phyloP scores from a whole-genome alignment of 2,329 filamentous ascomycete genomes.

The Akanthomyces dipterigenus region DNA sequence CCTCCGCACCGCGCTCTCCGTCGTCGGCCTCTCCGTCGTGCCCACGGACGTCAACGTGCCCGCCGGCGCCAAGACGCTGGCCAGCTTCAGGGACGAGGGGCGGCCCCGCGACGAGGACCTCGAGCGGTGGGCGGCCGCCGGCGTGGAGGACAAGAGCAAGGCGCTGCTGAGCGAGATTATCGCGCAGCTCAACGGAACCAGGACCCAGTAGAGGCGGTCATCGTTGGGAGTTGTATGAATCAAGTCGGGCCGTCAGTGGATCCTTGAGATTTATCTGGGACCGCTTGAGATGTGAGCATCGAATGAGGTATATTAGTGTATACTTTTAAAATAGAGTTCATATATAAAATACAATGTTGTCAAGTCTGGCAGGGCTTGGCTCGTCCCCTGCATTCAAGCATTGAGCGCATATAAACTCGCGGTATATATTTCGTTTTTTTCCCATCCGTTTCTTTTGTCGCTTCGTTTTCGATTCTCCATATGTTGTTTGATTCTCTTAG shows the following conservation, averaged over 20 bases:
- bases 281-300: not conserved
- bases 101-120: conserved; percentile 4
- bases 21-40: not conserved
- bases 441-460: no score
- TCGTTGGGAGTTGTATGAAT: no score
- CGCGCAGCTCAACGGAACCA: not conserved
- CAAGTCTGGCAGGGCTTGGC: no score
- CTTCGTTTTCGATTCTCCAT: no score
- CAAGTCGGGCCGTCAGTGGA: not conserved
- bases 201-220: not conserved
- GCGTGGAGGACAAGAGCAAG: not conserved
- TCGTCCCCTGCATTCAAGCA: no score
- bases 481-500: no score
- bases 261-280: not conserved
- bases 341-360: no score
- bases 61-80: conserved; percentile 5
- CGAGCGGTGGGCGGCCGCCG: conserved; percentile 2
- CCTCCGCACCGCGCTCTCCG: conserved; percentile 1
- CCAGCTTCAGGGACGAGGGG: not conserved
- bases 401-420: no score
- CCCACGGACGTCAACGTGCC: not conserved
- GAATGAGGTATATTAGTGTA: not conserved
- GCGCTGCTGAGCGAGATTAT: conserved; percentile 5
- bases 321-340: not conserved
- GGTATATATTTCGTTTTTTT: no score